Percentiles rank a stretch among this genome's conserved stretches.
phyloP scores from a whole-genome alignment of 2,329 filamentous ascomycete species.

The Chaetomiaceae sp. region DNA sequence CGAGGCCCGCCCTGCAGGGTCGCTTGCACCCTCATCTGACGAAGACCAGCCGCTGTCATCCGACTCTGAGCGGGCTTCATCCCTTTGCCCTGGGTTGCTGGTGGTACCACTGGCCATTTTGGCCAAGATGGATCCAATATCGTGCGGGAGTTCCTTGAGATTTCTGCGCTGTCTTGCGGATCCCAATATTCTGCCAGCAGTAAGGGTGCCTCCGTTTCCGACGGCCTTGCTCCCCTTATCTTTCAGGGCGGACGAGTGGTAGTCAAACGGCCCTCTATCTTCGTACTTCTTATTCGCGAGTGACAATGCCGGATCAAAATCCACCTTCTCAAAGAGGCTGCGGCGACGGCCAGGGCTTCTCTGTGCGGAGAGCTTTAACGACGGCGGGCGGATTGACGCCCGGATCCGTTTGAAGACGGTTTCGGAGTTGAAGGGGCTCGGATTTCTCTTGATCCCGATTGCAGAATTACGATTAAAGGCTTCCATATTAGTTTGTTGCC shows the following conservation, averaged over 20 bases:
- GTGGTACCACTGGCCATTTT: constrained; percentile 36
- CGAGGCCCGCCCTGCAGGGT: constrained; percentile 45
- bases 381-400: constrained; percentile 39
- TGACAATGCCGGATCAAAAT: constrained; percentile 50
- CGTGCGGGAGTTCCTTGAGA: constrained; percentile 34
- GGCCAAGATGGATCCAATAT: constrained; percentile 36
- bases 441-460: constrained; percentile 43
- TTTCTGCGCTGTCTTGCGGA: constrained; percentile 41
- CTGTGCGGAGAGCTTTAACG: constrained; percentile 23
- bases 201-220: constrained; percentile 37
- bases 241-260: constrained; percentile 33
- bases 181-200: constrained; percentile 42
- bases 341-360: constrained; percentile 34
- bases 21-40: constrained; percentile 49
- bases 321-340: constrained; percentile 52
- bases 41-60: constrained; percentile 51
- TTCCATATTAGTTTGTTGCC: constrained; percentile 29
- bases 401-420: constrained; percentile 56
- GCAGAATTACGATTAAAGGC: constrained; percentile 28
- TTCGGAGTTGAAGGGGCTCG: constrained; percentile 55
- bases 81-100: constrained; percentile 35
- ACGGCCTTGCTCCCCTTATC: constrained; percentile 30
- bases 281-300: constrained; percentile 57
- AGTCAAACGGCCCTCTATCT: constrained; percentile 52
- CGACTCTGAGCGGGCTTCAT: constrained; percentile 41